Evolutionary conservation across 495 filamentous ascomycete genomes (phyloP), one percentile per base, ranked within the genome.

Genomic region (Daldinia vernicosa): DNA sequence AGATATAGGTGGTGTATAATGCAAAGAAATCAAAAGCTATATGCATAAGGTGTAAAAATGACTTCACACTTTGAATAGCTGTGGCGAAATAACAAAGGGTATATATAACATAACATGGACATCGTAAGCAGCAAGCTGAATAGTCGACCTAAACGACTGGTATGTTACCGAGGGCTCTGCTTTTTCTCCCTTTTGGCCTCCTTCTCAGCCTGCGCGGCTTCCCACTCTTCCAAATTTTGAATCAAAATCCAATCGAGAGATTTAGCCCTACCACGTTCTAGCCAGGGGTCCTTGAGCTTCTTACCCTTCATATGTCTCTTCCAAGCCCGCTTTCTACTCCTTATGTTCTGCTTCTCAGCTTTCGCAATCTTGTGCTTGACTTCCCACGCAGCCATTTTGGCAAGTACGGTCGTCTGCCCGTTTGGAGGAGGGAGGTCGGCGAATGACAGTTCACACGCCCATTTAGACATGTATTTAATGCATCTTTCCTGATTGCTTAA

Each of bases 291-390:
- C 55, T 70, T 66, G 11, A 65, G 33, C 53, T 72, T 64, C 68
- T 74, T 72, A 17, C 72, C 72, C 55, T 72, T 74, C 43, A 72
- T 33, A 6, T 67, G 60, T 37, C 47, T 72, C 75, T 77, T 76
- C 70, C 67, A 67, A 32, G 66, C 63, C 24, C 59, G 60, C 53
- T 72, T 66, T 17, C 72, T 63, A 7, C 50, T 35, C 9, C 24
- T 54, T 37, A 39, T 65, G 0, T 70, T 66, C 6, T 60, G 24
- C 45, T 62, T 45, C 19, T 74, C 70, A 0, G 66, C 63, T 54
- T 70, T 63, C 9, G 39, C 32, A 27, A 74, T 51, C 62, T 75
- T 74, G 9, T 65, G 59, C 60, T 45, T 58, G 27, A 71, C 68
- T 59, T 69, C 63, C 71, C 69, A 76, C 37, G 69, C 67, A 17